Evolutionary conservation across 768 basidiomycete species (phyloP), one percentile per base, ranked within the genome.

Genomic region (Mycena vulgaris): DNA sequence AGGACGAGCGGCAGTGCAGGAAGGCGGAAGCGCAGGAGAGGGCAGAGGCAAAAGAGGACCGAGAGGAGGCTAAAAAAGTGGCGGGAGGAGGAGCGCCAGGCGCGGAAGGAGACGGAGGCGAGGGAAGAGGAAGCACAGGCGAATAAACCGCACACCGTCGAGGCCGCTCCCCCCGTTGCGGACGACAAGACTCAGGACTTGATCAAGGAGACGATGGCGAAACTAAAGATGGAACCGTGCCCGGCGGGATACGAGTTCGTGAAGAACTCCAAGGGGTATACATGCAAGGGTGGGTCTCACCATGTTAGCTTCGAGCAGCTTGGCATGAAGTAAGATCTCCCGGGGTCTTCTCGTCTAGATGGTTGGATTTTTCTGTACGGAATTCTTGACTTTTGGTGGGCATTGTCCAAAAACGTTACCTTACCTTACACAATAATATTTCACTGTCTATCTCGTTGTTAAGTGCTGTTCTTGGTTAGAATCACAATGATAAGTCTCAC

Each of bases 271-370:
- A 53, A 6, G 10, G 62, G 62, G 19, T 63, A 63, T 42, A 40
- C 25, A 45, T 63, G 62, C 62, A 63, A 52, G 27, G 62, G 62
- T 28, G 62, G 62, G 19, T 27, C 25, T 14, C 62, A 63, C 39
- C 37, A 51, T 30, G 51, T 63, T 13, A 30, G 19, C 51, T 63
- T 63, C 51, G 28, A 52, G 62, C 51, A 63, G 39, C 39, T 63
- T 11, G 62, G 62, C 3, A 53, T 63, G 62, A 42, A 53, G 51
- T 53, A 39, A 45, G 35, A 6, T 6, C 35, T 37, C 73, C n/a
- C n/a, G n/a, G n/a, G n/a, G n/a, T n/a, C n/a, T n/a, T n/a, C n/a
- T n/a, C n/a, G n/a, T n/a, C n/a, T n/a, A n/a, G n/a, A n/a, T n/a
- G n/a, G n/a, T n/a, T n/a, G n/a, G n/a, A n/a, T n/a, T n/a, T n/a